Evolutionary conservation across 2,329 filamentous ascomycete genomes (phyloP).

Genomic region (Cercospora beticola): DNA sequence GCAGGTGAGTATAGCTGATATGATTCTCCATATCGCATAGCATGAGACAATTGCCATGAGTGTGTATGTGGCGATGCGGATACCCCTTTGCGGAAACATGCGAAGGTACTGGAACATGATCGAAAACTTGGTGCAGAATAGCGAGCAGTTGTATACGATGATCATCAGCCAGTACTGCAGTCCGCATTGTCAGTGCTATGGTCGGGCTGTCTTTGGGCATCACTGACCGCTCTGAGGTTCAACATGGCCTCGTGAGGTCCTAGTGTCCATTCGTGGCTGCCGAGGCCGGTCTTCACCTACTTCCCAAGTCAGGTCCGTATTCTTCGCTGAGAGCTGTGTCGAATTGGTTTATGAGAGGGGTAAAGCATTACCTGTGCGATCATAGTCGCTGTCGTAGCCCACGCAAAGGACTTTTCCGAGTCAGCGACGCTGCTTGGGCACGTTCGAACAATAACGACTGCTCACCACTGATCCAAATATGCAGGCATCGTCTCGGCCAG

Average conservation of each 20-base stretch:
- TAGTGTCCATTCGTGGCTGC: constrained; percentile 8
- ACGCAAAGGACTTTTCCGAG: too few species aligned
- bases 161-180: constrained; percentile 15
- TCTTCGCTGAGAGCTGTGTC: too few species aligned
- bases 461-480: constrained; percentile 13
- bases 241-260: not conserved
- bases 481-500: constrained; percentile 15
- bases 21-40: constrained; percentile 37
- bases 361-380: not conserved
- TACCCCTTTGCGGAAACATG: constrained; percentile 44
- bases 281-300: constrained; percentile 10
- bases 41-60: constrained; percentile 34
- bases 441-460: too few species aligned
- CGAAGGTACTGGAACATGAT: constrained; percentile 51
- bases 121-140: constrained; percentile 45
- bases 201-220: not conserved
- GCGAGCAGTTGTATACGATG: constrained; percentile 40
- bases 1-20: constrained; percentile 45
- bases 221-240: constrained; percentile 13
- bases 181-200: not conserved
- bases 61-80: constrained; percentile 35
- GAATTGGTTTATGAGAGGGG: too few species aligned
- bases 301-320: not conserved
- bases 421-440: too few species aligned
- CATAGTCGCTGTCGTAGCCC: not conserved